Evolutionary conservation across 306 rosid species (phyloP).

Genomic region (Trichosanthes cucumerina): DNA sequence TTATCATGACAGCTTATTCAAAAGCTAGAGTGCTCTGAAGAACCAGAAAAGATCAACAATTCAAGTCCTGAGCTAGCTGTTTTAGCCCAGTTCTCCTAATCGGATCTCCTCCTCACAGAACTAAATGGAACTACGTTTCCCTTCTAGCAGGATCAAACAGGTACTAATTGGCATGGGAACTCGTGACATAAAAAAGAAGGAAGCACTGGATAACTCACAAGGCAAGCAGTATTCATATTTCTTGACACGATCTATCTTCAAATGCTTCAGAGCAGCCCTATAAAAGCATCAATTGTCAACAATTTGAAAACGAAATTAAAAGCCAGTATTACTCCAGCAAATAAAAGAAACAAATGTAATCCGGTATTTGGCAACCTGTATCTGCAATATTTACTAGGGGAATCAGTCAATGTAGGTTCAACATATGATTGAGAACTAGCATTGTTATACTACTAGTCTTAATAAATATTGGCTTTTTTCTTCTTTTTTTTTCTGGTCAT

Average conservation of each 20-base stretch:
- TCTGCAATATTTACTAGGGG: neutral
- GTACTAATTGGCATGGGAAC: neutral
- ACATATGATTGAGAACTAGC: neutral
- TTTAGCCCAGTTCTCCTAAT: neutral
- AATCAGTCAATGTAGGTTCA: neutral
- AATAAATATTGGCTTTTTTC: neutral
- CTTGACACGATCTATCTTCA: conserved; percentile 72
- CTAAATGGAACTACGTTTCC: neutral
- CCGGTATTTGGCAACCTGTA: neutral
- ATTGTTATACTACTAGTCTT: neutral
- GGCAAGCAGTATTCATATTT: conserved; percentile 82
- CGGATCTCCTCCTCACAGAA: neutral
- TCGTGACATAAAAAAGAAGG: neutral
- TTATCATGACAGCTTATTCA: neutral
- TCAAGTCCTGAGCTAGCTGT: neutral
- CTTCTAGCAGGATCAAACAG: neutral
- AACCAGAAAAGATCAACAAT: neutral
- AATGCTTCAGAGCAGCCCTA: conserved; percentile 72
- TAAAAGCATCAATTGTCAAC: neutral
- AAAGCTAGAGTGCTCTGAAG: neutral
- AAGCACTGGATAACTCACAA: conserved; percentile 36
- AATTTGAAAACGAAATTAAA: neutral
- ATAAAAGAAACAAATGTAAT: neutral
- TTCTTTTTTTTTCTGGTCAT: neutral
- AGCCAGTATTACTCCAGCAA: neutral